phyloP scores from a whole-genome alignment of 148 eudicot genomes.

The Chenopodium formosanum region DNA sequence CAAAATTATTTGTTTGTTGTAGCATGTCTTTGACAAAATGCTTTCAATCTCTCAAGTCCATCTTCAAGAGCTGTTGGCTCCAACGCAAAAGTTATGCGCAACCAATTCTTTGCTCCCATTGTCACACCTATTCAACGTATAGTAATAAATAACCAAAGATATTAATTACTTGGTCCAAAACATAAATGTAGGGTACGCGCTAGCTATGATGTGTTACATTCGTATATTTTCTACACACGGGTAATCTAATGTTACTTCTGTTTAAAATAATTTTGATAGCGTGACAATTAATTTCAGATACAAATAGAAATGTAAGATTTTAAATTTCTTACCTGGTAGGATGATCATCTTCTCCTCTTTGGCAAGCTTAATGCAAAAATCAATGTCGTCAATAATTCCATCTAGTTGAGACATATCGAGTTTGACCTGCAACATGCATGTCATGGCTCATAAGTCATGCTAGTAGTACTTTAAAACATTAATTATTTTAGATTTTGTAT shows the following conservation, averaged over 20 bases:
- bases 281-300: too few species aligned
- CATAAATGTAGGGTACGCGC: neutral
- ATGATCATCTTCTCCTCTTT: slow-evolving; percentile 38
- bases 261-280: neutral
- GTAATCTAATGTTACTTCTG: too few species aligned
- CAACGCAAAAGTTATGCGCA: slow-evolving; percentile 55
- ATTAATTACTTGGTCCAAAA: neutral
- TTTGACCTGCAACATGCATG: slow-evolving; percentile 26
- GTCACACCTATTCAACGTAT: slow-evolving; percentile 36
- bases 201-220: neutral
- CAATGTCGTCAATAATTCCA: slow-evolving; percentile 35
- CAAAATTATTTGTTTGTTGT: slow-evolving; percentile 22
- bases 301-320: too few species aligned
- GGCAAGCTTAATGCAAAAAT: slow-evolving; percentile 44
- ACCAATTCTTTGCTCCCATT: slow-evolving; percentile 57
- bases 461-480: too few species aligned
- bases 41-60: slow-evolving; percentile 49
- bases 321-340: slow-evolving; percentile 27
- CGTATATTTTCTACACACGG: too few species aligned
- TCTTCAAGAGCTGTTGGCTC: slow-evolving; percentile 55
- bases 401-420: slow-evolving; percentile 24
- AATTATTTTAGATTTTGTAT: too few species aligned
- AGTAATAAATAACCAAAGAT: neutral
- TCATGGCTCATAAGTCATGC: neutral
- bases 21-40: slow-evolving; percentile 55